These are phyloP conservation scores for Aspergillus carlsbadensis DNA, from an alignment of 495 filamentous ascomycete species.

Conservation along the genomic window DNA sequence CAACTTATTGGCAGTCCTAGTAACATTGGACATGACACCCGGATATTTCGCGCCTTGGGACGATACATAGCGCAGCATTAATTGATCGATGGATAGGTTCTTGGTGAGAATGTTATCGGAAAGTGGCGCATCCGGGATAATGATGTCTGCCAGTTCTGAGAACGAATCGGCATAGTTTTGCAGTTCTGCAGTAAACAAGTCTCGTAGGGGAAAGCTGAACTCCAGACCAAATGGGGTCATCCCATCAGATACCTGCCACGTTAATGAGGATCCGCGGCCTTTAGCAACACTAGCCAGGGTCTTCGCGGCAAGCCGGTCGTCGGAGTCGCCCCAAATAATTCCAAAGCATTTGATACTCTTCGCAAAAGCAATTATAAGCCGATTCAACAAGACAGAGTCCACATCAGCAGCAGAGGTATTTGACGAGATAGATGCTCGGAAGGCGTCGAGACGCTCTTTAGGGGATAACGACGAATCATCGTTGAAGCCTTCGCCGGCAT, in stretches of 20 bases:
- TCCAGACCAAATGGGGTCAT: constrained; percentile 56
- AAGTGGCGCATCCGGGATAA: constrained; percentile 39
- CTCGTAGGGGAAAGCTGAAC: constrained; percentile 73
- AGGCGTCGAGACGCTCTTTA: constrained; percentile 45
- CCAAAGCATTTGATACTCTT: constrained; percentile 57
- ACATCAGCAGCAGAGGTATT: constrained; percentile 75
- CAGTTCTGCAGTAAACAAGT: constrained; percentile 79
- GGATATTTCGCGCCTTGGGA: constrained; percentile 87
- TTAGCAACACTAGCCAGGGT: constrained; percentile 87
- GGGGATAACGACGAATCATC: constrained; percentile 33
- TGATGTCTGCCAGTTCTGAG: constrained; percentile 51
- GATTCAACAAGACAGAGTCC: constrained; percentile 63
- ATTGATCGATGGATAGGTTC: constrained; percentile 82
- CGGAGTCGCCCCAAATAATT: constrained; percentile 81
- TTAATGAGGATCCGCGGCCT: constrained; percentile 78
- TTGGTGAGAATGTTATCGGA: constrained; percentile 52
- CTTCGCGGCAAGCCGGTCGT: constrained; percentile 82
- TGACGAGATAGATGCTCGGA: constrained; percentile 62
- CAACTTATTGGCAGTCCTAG: constrained; percentile 80
- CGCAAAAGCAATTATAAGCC: constrained; percentile 66
- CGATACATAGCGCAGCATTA: constrained; percentile 85
- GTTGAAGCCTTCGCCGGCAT: constrained; percentile 24
- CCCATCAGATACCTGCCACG: constrained; percentile 79
- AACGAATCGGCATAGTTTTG: constrained; percentile 56
- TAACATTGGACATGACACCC: constrained; percentile 90